These are phyloP conservation scores for Blastosporella zonata DNA, from an alignment of 1,284 basidiomycete genomes.

Conservation along the genomic window DNA sequence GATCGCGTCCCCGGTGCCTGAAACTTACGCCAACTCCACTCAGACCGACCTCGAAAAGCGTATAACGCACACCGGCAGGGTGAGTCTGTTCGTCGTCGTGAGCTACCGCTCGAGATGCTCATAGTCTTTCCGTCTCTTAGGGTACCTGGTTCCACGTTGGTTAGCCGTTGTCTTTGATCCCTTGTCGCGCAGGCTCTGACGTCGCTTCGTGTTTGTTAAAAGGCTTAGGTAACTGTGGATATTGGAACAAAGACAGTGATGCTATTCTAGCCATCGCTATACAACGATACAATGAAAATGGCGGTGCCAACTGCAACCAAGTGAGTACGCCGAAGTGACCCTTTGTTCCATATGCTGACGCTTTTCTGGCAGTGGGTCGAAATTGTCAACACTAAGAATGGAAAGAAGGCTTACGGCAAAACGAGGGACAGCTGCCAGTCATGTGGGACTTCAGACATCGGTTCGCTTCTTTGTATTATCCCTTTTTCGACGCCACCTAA, in stretches of 20 bases:
- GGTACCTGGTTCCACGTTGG: slow-evolving; percentile 39
- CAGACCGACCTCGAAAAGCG: slow-evolving; percentile 44
- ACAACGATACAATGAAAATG: slow-evolving; percentile 38
- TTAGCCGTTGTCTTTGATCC: slow-evolving; percentile 10
- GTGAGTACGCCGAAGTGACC: slow-evolving; percentile 27
- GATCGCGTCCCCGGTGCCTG: slow-evolving; percentile 47
- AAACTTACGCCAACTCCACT: slow-evolving; percentile 21
- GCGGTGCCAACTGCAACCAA: slow-evolving; percentile 44
- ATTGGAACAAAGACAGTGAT: slow-evolving; percentile 34
- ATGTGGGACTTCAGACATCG: slow-evolving; percentile 43
- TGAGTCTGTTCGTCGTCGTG: slow-evolving; percentile 28
- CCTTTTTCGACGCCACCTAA: not conserved
- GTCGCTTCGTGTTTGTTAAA: slow-evolving; percentile 1
- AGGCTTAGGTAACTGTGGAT: slow-evolving; percentile 51
- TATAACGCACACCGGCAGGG: slow-evolving; percentile 43
- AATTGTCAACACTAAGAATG: slow-evolving; percentile 45
- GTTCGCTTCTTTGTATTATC: slow-evolving; percentile 30
- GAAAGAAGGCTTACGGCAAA: slow-evolving; percentile 38
- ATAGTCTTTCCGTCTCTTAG: slow-evolving; percentile 21
- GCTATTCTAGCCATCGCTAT: slow-evolving; percentile 48
- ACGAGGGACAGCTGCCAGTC: slow-evolving; percentile 46
- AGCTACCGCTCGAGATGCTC: slow-evolving; percentile 2
- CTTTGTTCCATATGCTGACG: slow-evolving; percentile 4
- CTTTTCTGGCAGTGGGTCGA: slow-evolving; percentile 40
- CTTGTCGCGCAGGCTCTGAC: slow-evolving; percentile 5